Evolutionary conservation across 768 basidiomycete species (phyloP).

Genomic region (Boletus fagicola): DNA sequence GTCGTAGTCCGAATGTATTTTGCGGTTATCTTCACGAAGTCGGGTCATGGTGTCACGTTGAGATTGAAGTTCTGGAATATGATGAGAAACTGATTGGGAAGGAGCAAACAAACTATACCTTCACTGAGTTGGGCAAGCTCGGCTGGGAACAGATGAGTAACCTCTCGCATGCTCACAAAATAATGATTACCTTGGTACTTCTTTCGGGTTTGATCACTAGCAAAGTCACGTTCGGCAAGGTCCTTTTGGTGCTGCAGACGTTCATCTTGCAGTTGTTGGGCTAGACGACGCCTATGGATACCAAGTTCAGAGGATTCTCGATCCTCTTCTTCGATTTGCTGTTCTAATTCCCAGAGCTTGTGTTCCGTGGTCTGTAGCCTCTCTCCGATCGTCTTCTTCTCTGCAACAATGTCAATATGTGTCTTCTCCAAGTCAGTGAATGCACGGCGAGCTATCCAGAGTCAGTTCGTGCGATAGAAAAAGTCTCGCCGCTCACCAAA

Average conservation of each 20-base stretch:
- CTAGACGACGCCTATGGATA: slow-evolving; percentile 61
- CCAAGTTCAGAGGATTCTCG: slow-evolving; percentile 65
- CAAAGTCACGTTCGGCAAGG: slow-evolving; percentile 74
- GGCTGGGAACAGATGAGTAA: slow-evolving; percentile 39
- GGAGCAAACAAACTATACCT: slow-evolving; percentile 41
- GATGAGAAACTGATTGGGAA: slow-evolving; percentile 6
- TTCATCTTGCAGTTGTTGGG: slow-evolving; percentile 76
- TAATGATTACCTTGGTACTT: slow-evolving; percentile 70
- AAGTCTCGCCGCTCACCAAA: slow-evolving; percentile 42
- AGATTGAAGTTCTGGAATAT: slow-evolving; percentile 61
- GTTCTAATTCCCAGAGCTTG: slow-evolving; percentile 56
- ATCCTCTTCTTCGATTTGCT: slow-evolving; percentile 64
- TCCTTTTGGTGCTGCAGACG: slow-evolving; percentile 78
- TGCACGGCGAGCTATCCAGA: slow-evolving; percentile 51
- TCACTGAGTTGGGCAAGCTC: slow-evolving; percentile 79
- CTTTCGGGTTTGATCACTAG: slow-evolving; percentile 77
- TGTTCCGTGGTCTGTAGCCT: slow-evolving; percentile 49
- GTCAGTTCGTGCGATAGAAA: slow-evolving; percentile 11
- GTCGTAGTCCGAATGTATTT: slow-evolving; percentile 72
- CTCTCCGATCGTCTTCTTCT: slow-evolving; percentile 52
- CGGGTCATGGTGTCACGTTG: slow-evolving; percentile 75
- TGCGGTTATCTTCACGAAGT: slow-evolving; percentile 77
- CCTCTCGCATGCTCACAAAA: slow-evolving; percentile 1
- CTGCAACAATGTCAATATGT: slow-evolving; percentile 48
- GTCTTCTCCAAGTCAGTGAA: slow-evolving; percentile 62